Conservation (phyloP, 2,329 filamentous ascomycete genomes). For the Aureobasidium melanogenum region DNA sequence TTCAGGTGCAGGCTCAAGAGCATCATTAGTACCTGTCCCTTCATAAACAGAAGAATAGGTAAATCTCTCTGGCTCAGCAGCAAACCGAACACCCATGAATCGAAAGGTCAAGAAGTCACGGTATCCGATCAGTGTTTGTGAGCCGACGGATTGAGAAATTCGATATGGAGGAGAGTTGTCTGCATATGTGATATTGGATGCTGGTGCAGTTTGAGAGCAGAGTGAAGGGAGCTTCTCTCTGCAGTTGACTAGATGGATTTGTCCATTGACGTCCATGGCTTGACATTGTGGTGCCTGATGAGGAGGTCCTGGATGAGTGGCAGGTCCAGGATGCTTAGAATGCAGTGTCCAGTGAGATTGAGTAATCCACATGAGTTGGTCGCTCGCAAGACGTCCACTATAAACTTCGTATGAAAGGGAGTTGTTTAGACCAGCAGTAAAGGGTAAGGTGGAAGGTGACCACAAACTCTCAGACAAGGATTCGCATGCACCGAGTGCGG, state of each 20-base stretch:
- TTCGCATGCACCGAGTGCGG: conserved; percentile 3
- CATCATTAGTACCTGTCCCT: conserved; percentile 14
- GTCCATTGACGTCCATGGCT: conserved; percentile 5
- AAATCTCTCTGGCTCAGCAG: conserved; percentile 17
- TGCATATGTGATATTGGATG: conserved; percentile 14
- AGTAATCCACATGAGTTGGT: conserved; percentile 16
- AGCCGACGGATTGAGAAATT: conserved; percentile 15
- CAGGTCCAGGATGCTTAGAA: background rate
- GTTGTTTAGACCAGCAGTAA: conserved; percentile 15
- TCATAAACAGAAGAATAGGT: conserved; percentile 16
- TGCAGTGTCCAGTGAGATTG: background rate
- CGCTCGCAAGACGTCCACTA: conserved; percentile 8
- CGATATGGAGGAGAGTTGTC: conserved; percentile 17
- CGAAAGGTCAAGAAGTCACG: conserved; percentile 17
- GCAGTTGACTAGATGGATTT: conserved; percentile 3
- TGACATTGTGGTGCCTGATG: background rate
- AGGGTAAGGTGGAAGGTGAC: conserved; percentile 11
- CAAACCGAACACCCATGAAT: conserved; percentile 17
- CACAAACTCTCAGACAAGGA: conserved; percentile 14
- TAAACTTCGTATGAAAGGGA: conserved; percentile 18
- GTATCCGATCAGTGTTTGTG: conserved; percentile 17
- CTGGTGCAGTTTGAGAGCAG: conserved; percentile 19
- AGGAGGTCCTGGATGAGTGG: background rate
- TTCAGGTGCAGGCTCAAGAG: conserved; percentile 15
- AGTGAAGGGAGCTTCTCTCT: conserved; percentile 15